Conservation (phyloP, 192 early-diverging fungal genomes). For the Backusella psychrophila region DNA sequence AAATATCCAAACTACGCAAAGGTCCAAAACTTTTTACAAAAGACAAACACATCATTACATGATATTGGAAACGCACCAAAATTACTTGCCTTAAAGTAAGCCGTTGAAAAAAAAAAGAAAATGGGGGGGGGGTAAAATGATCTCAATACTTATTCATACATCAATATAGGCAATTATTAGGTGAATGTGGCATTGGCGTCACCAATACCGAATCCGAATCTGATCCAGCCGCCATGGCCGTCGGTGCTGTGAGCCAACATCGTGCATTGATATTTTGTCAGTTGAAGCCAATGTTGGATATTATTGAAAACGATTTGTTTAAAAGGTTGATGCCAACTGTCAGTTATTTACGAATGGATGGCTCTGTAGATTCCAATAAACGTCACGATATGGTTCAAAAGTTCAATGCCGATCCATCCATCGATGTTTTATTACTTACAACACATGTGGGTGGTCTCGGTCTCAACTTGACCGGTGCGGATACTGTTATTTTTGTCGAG, state of each 20-base stretch:
- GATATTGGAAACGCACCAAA: constrained; percentile 88
- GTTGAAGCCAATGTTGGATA: constrained; percentile 92
- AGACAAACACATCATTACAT: constrained; percentile 55
- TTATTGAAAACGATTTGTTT: constrained; percentile 92
- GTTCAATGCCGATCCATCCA: constrained; percentile 96
- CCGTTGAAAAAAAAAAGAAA: not conserved
- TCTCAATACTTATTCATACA: constrained; percentile 6
- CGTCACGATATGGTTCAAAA: constrained; percentile 90
- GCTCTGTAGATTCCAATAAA: constrained; percentile 73
- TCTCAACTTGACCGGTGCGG: constrained; percentile 97
- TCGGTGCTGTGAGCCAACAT: constrained; percentile 72
- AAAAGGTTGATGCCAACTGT: constrained; percentile 80
- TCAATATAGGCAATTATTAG: constrained; percentile 69
- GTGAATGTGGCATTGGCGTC: constrained; percentile 93
- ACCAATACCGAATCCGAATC: constrained; percentile 51
- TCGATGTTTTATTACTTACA: constrained; percentile 92
- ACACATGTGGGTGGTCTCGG: constrained; percentile 98
- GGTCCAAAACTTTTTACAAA: constrained; percentile 60
- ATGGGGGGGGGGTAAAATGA: not conserved
- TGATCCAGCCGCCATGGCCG: constrained; percentile 41
- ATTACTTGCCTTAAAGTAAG: constrained; percentile 79
- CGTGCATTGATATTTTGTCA: constrained; percentile 98
- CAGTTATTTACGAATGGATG: constrained; percentile 93
- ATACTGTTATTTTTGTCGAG: constrained; percentile 98
- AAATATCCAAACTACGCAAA: constrained; percentile 82